phyloP scores from a whole-genome alignment of 1,139 yeast genomes.

The Suhomyces terraborum region DNA sequence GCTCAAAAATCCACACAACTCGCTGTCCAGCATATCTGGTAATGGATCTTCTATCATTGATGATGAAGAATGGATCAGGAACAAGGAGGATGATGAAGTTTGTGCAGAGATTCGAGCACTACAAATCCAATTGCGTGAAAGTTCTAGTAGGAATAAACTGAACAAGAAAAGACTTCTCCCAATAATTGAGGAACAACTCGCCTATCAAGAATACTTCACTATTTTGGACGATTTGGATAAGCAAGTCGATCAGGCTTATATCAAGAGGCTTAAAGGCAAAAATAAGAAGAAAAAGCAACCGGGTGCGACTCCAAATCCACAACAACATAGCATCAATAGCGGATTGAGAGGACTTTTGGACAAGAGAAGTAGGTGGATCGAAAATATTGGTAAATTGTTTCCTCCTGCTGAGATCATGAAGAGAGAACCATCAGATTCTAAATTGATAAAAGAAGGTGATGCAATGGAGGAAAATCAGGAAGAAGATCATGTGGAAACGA shows the following conservation, averaged over 20 bases:
- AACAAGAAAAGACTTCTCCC: constrained; percentile 71
- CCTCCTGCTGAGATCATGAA: constrained; percentile 68
- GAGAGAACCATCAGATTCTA: constrained; percentile 67
- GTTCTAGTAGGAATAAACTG: constrained; percentile 63
- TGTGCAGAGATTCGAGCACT: constrained; percentile 77
- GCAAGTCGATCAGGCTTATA: constrained; percentile 93
- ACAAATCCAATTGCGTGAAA: constrained; percentile 67
- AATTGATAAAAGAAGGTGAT: constrained; percentile 44
- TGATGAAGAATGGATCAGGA: constrained; percentile 72
- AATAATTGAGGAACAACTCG: constrained; percentile 82
- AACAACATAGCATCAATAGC: constrained; percentile 63
- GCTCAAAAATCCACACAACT: constrained; percentile 4
- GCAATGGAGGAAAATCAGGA: constrained; percentile 42
- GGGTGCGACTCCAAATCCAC: constrained; percentile 30
- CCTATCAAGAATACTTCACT: constrained; percentile 91
- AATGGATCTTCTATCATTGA: constrained; percentile 47
- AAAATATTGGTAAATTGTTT: constrained; percentile 84
- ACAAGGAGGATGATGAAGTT: constrained; percentile 92
- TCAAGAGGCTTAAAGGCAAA: constrained; percentile 80
- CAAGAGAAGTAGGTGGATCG: constrained; percentile 86
- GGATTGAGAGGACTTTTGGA: constrained; percentile 80
- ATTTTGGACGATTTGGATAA: constrained; percentile 92
- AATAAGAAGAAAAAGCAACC: constrained; percentile 73
- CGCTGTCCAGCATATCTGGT: constrained; percentile 8
- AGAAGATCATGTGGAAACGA: constrained; percentile 31